phyloP scores from a whole-genome alignment of 176 grass and related monocot genomes.

The Hordeum vulgare region DNA sequence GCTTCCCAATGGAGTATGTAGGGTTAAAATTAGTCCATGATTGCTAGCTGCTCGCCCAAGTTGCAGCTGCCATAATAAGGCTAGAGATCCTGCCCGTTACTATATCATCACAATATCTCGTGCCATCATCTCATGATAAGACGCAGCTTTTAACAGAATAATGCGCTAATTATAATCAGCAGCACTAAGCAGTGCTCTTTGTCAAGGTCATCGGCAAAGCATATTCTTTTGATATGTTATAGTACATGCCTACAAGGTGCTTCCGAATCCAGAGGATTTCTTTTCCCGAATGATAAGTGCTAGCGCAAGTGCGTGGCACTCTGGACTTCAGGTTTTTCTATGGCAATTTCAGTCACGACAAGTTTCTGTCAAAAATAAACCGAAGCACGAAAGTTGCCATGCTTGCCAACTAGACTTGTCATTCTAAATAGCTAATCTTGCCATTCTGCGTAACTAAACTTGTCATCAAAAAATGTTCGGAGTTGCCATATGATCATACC shows the following conservation, averaged over 20 bases:
- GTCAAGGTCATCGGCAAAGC: not conserved
- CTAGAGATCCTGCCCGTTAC: conserved; percentile 8
- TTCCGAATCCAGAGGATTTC: not conserved
- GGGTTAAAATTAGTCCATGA: conserved; percentile 8
- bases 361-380: too few relatives aligned
- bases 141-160: conserved; percentile 29
- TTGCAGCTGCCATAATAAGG: conserved; percentile 6
- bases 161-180: conserved; percentile 17
- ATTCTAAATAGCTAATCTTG: too few relatives aligned
- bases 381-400: too few relatives aligned
- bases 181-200: not conserved
- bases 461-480: too few relatives aligned
- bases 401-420: too few relatives aligned
- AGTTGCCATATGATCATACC: too few relatives aligned
- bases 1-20: conserved; percentile 25
- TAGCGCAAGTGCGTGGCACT: too few relatives aligned
- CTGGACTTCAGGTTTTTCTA: too few relatives aligned
- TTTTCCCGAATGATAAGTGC: too few relatives aligned
- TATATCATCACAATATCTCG: conserved; percentile 8
- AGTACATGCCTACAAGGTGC: not conserved
- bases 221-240: conserved; percentile 18
- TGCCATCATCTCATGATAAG: conserved; percentile 17
- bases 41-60: conserved; percentile 12
- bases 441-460: too few relatives aligned
- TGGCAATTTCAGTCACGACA: too few relatives aligned